Evolutionary conservation across 2,329 filamentous ascomycete species (phyloP).

Genomic region (Ophiostoma populinum): DNA sequence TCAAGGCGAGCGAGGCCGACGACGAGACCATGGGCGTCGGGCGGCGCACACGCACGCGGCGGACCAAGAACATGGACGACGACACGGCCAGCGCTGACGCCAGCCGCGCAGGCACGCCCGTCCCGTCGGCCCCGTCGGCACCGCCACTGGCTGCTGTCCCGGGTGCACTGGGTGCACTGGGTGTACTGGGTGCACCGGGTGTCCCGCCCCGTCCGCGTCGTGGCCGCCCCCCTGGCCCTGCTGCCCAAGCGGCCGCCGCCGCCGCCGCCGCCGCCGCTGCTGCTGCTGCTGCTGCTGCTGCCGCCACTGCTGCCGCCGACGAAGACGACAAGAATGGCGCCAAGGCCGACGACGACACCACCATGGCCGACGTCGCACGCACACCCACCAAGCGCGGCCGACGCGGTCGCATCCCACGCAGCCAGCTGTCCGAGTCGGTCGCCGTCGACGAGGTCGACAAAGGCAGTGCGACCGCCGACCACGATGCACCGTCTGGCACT

Average conservation of each 20-base stretch:
- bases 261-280: conserved; percentile 1
- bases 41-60: conserved; percentile 33
- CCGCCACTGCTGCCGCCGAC: background rate
- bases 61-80: conserved; percentile 20
- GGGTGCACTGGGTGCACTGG: conserved; percentile 17
- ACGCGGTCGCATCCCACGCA: conserved; percentile 8
- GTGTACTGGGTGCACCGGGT: conserved; percentile 15
- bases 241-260: background rate
- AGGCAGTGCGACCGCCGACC: background rate
- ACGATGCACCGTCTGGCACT: background rate
- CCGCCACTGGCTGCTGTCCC: conserved; percentile 19
- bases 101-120: conserved; percentile 35
- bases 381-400: conserved; percentile 8
- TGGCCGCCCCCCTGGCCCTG: conserved; percentile 3
- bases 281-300: background rate
- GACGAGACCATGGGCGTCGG: conserved; percentile 24
- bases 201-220: conserved; percentile 4
- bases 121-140: conserved; percentile 18
- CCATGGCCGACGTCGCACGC: background rate
- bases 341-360: conserved; percentile 1
- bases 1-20: conserved; percentile 37
- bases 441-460: conserved; percentile 7
- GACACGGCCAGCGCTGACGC: conserved; percentile 32
- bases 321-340: background rate
- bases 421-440: conserved; percentile 11